Percentiles rank a stretch among this genome's conserved stretches.
These are phyloP conservation scores for Moricandia arvensis DNA, from an alignment of 345 rosid species.

Conservation along the genomic window DNA sequence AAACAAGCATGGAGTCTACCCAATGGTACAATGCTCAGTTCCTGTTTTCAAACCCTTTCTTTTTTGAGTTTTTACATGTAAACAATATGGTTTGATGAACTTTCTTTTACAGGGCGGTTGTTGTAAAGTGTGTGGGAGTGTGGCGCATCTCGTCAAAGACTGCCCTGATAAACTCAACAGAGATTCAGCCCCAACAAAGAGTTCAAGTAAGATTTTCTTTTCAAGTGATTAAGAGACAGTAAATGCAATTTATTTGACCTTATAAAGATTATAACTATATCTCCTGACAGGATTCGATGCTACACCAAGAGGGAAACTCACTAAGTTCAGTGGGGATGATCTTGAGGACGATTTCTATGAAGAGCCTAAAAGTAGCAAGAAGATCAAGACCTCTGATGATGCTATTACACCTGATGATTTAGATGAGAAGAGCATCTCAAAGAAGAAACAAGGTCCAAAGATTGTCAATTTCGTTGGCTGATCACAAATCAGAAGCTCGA, in stretches of 20 bases:
- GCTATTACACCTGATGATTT: not conserved
- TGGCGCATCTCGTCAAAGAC: conserved; percentile 89
- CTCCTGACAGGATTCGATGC: conserved; percentile 33
- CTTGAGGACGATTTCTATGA: conserved; percentile 77
- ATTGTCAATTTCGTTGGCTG: not conserved
- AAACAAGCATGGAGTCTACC: conserved; percentile 82
- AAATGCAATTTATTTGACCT: not conserved
- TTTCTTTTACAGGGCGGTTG: conserved; percentile 66
- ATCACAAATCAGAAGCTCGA: too few relatives aligned
- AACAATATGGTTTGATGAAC: not conserved
- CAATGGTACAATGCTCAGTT: conserved; percentile 57
- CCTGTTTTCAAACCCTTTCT: not conserved
- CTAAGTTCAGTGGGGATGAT: conserved; percentile 78
- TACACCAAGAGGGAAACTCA: conserved; percentile 50
- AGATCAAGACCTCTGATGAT: conserved; percentile 31
- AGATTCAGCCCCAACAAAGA: conserved; percentile 23
- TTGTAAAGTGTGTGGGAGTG: conserved; percentile 85
- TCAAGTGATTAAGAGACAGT: not conserved
- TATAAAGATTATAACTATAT: conserved; percentile 5
- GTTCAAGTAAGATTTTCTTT: conserved; percentile 39
- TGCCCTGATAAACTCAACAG: conserved; percentile 69
- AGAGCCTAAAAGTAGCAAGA: conserved; percentile 32
- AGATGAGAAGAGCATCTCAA: not conserved
- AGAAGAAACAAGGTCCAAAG: not conserved
- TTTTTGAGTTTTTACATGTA: not conserved